Conservation (phyloP, 495 filamentous ascomycete genomes). For the Tricharina praecox region DNA sequence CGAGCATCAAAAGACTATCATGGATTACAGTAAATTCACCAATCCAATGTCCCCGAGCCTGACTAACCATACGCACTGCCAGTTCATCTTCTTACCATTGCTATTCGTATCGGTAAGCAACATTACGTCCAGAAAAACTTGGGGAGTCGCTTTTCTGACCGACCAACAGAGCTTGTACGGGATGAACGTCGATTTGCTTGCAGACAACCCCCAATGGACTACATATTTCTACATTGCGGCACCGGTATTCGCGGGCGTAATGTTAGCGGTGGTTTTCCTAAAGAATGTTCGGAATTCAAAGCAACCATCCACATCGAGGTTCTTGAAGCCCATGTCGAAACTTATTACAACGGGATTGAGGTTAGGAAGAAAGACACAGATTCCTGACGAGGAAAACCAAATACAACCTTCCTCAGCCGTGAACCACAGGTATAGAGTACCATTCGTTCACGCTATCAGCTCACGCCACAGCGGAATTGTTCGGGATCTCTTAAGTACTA, state of each 20-base stretch:
- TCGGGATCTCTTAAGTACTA: no score
- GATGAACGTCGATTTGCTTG: constrained; percentile 6
- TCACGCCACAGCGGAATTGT: neutral
- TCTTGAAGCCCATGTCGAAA: neutral
- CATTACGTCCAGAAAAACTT: neutral
- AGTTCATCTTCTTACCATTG: constrained; percentile 20
- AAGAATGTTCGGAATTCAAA: neutral
- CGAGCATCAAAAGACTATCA: constrained; percentile 17
- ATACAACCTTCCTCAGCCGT: neutral
- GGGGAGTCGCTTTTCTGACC: neutral
- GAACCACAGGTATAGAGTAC: neutral
- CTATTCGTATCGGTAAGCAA: constrained; percentile 16
- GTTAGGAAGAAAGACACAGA: neutral
- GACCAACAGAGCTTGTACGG: constrained; percentile 6
- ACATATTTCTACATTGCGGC: constrained; percentile 4
- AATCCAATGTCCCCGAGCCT: neutral
- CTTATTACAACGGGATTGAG: neutral
- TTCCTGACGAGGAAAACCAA: neutral
- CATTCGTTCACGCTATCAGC: neutral
- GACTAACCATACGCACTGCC: neutral
- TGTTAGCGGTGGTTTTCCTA: neutral
- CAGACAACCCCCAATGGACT: constrained; percentile 3
- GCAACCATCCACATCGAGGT: no score
- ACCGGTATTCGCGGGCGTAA: neutral
- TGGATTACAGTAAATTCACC: constrained; percentile 19